Evolutionary conservation across 192 early-diverging fungal species (phyloP).

Genomic region (Helicostylum pulchrum): DNA sequence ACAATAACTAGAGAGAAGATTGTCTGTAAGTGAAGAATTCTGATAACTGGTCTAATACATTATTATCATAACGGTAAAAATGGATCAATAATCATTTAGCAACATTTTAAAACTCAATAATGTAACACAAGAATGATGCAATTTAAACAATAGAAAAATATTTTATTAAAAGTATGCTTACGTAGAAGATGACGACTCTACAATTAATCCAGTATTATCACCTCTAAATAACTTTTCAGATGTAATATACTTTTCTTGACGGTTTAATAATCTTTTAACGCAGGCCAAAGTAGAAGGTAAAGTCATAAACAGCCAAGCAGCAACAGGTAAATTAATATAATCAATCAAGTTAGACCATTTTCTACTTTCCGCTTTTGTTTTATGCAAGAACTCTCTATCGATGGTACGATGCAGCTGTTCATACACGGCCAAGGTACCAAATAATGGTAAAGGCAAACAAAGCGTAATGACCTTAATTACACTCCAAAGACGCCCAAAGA

Average conservation of each 20-base stretch:
- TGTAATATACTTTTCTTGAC: slow-evolving; percentile 1
- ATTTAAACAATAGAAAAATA: not conserved
- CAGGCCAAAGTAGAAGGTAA: slow-evolving; percentile 47
- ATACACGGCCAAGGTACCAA: slow-evolving; percentile 40
- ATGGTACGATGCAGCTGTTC: slow-evolving; percentile 43
- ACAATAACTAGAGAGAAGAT: no score
- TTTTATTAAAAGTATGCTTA: not conserved
- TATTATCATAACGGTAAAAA: no score
- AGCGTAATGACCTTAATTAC: slow-evolving; percentile 41
- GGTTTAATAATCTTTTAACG: slow-evolving; percentile 27
- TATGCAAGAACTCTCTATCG: slow-evolving; percentile 37
- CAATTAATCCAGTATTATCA: not conserved
- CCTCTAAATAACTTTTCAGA: not conserved
- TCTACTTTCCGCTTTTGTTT: slow-evolving; percentile 30
- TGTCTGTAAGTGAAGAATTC: no score
- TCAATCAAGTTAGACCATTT: slow-evolving; percentile 36
- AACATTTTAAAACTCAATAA: no score
- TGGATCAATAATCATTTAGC: no score
- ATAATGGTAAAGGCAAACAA: slow-evolving; percentile 41
- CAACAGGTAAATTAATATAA: slow-evolving; percentile 41
- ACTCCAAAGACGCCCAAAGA: slow-evolving; percentile 37
- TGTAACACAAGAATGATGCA: no score
- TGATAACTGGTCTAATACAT: no score
- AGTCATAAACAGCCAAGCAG: slow-evolving; percentile 51
- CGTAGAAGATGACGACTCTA: not conserved